Evolutionary conservation across 2,329 filamentous ascomycete species (phyloP).

Genomic region (Periconia sp.): DNA sequence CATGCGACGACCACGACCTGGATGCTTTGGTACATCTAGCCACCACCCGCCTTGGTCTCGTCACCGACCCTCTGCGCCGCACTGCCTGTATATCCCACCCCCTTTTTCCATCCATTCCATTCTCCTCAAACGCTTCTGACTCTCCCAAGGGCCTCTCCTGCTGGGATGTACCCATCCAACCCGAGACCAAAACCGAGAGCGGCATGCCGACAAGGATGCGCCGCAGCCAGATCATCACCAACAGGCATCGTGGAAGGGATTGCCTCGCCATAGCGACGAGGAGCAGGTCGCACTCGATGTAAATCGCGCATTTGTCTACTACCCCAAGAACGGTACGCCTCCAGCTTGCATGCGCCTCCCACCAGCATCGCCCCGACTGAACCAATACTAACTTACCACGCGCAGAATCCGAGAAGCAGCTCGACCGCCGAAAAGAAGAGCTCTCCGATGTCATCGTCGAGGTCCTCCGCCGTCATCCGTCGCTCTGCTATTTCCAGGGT

Average conservation of each 20-base stretch:
- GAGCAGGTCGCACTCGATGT: constrained; percentile 91
- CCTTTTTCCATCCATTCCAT: constrained; percentile 1
- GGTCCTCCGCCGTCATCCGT: constrained; percentile 77
- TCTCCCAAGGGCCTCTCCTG: constrained; percentile 62
- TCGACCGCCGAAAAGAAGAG: constrained; percentile 71
- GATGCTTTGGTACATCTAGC: constrained; percentile 46
- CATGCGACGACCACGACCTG: constrained; percentile 46
- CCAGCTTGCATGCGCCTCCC: neutral
- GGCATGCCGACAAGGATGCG: neutral
- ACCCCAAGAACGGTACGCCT: constrained; percentile 70
- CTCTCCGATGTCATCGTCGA: constrained; percentile 79
- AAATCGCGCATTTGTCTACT: constrained; percentile 95
- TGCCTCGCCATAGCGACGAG: constrained; percentile 82
- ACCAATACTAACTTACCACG: constrained; percentile 9
- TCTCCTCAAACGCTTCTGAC: constrained; percentile 16
- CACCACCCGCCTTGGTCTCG: constrained; percentile 47
- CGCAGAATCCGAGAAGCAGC: constrained; percentile 71
- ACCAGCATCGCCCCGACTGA: too few species aligned
- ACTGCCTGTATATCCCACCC: constrained; percentile 75
- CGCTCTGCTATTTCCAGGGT: constrained; percentile 94
- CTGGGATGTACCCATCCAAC: constrained; percentile 41
- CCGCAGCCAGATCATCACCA: constrained; percentile 5
- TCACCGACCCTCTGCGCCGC: constrained; percentile 62
- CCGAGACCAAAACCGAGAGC: neutral
- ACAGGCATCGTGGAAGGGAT: constrained; percentile 56